Evolutionary conservation across 1,284 basidiomycete species (phyloP).

Genomic region (Tremellales sp.): DNA sequence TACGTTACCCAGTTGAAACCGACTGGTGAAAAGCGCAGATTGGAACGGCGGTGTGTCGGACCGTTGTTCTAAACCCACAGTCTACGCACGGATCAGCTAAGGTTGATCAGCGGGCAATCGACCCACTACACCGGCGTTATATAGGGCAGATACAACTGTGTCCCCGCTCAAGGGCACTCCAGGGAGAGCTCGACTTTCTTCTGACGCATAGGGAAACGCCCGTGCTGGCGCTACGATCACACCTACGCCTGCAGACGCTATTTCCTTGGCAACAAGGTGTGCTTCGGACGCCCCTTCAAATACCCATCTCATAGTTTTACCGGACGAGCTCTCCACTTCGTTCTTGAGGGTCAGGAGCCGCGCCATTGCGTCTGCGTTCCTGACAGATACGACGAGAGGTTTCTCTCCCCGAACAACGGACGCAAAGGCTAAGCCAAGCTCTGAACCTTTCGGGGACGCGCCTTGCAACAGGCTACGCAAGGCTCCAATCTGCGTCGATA

Average conservation of each 20-base stretch:
- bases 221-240: background rate
- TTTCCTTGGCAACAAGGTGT: conserved; percentile 6
- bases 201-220: conserved; percentile 4
- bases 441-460: background rate
- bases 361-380: conserved; percentile 2
- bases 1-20: too few species aligned
- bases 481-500: conserved; percentile 3
- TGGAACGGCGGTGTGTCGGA: too few species aligned
- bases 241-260: conserved; percentile 1
- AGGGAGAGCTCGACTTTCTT: conserved; percentile 5
- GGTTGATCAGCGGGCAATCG: too few species aligned
- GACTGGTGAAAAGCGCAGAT: too few species aligned
- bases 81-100: too few species aligned
- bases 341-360: conserved; percentile 2
- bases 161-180: conserved; percentile 5
- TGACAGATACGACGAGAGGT: background rate
- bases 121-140: conserved; percentile 9
- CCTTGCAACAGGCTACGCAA: background rate
- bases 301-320: conserved; percentile 4
- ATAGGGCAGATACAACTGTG: background rate
- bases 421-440: background rate
- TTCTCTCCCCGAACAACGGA: background rate
- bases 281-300: conserved; percentile 6
- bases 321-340: background rate
- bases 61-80: too few species aligned